Evolutionary conservation across 2,329 filamentous ascomycete species (phyloP).

Genomic region (Botryotinia narcissicola): DNA sequence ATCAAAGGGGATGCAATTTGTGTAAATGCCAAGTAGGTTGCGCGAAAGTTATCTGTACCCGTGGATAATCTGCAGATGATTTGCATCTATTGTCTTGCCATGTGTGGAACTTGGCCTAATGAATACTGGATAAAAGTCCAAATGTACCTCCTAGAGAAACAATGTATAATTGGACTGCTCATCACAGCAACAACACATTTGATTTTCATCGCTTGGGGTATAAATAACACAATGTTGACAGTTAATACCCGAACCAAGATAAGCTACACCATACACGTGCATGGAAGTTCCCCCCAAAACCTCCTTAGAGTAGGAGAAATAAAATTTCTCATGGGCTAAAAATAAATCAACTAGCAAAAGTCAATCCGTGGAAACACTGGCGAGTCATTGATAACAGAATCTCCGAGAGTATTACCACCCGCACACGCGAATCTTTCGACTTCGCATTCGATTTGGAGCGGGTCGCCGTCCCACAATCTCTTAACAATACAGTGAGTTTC

Average conservation of each 20-base stretch:
- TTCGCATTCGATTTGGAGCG: not conserved
- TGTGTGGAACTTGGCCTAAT: too few relatives aligned
- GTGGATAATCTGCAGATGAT: not conserved
- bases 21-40: too few relatives aligned
- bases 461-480: not conserved
- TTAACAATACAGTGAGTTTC: not conserved
- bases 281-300: not conserved
- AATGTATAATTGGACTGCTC: not conserved
- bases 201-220: not conserved
- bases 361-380: not conserved
- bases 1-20: not conserved
- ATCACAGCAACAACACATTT: not conserved
- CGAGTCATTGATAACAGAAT: not conserved
- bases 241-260: not conserved
- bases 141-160: not conserved
- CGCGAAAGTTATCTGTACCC: not conserved
- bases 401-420: not conserved
- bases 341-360: not conserved
- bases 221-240: not conserved
- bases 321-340: too few relatives aligned
- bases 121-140: not conserved
- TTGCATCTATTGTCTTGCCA: not conserved
- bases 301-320: not conserved
- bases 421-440: not conserved
- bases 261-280: not conserved